Conservation (phyloP, 108 stramenopile species). For the Cylindrotheca fusiformis region DNA sequence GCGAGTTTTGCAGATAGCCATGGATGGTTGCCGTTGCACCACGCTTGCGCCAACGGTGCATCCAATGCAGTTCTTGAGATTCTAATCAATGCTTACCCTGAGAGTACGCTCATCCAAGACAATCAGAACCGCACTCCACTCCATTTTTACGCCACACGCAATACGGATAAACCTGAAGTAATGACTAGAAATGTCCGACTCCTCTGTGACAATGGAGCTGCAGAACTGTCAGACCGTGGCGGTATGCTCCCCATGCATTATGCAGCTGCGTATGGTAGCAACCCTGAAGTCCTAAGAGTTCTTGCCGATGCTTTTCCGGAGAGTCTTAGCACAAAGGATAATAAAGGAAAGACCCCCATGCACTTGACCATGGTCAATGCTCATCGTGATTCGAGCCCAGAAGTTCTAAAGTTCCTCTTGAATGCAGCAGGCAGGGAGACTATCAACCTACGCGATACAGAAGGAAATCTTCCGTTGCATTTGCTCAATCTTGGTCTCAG, state of each 20-base stretch:
- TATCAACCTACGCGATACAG: conserved; percentile 66
- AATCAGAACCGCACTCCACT: conserved; percentile 66
- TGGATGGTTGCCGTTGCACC: conserved; percentile 80
- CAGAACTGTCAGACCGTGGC: conserved; percentile 55
- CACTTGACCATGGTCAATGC: conserved; percentile 90
- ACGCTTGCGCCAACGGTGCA: conserved; percentile 76
- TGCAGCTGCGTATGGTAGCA: conserved; percentile 77
- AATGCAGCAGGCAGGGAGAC: conserved; percentile 34
- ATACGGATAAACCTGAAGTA: conserved; percentile 30
- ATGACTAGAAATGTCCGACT: conserved; percentile 42
- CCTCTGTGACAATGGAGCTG: conserved; percentile 43
- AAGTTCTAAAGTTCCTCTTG: conserved; percentile 60
- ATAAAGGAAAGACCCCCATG: conserved; percentile 76
- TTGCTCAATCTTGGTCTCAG: conserved; percentile 53
- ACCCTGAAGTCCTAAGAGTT: conserved; percentile 57
- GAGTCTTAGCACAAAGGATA: conserved; percentile 51
- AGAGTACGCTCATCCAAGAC: conserved; percentile 55
- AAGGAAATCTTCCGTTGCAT: conserved; percentile 74
- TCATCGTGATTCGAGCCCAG: conserved; percentile 68
- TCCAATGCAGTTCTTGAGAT: conserved; percentile 50
- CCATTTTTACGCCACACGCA: conserved; percentile 64
- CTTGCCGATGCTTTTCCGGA: conserved; percentile 68
- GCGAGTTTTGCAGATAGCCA: conserved; percentile 60
- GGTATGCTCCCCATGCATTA: conserved; percentile 84
- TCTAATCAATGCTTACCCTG: conserved; percentile 58